A percentile compares a stretch with the other conserved stretches of the same genome.
Conservation (phyloP, 176 grass and related monocot genomes). For the Bolboschoenus planiculmis region DNA sequence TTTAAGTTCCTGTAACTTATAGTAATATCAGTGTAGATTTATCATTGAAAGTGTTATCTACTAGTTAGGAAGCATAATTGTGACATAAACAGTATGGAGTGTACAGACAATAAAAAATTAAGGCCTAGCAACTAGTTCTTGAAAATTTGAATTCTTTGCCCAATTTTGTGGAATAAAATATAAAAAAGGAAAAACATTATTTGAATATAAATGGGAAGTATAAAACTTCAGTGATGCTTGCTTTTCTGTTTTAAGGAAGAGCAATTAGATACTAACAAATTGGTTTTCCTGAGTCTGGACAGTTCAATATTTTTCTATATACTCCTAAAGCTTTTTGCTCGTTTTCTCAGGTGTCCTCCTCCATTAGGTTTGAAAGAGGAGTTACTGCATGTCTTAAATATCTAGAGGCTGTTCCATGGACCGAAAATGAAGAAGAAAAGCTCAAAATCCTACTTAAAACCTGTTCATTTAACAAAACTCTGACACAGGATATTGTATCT, state of each 20-base stretch:
- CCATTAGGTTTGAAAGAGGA: conserved; percentile 88
- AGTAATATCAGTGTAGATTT: background rate
- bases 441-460: conserved; percentile 52
- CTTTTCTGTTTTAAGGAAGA: background rate
- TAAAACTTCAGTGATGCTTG: background rate
- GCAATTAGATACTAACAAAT: background rate
- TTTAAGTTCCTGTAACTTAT: background rate
- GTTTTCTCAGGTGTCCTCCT: conserved; percentile 71
- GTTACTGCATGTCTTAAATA: conserved; percentile 52
- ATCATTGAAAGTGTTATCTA: background rate
- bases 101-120: background rate
- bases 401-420: conserved; percentile 87
- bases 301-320: background rate
- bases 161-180: conserved; percentile 11
- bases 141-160: background rate
- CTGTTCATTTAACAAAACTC: conserved; percentile 39
- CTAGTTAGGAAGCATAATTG: background rate
- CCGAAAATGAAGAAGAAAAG: conserved; percentile 62
- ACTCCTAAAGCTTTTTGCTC: conserved; percentile 2
- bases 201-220: background rate
- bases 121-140: background rate
- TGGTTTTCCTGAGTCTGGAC: background rate
- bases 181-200: background rate
- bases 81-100: background rate
- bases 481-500: conserved; percentile 40